These are phyloP conservation scores for Rhypophila decipiens DNA, from an alignment of 495 filamentous ascomycete genomes.

Conservation along the genomic window DNA sequence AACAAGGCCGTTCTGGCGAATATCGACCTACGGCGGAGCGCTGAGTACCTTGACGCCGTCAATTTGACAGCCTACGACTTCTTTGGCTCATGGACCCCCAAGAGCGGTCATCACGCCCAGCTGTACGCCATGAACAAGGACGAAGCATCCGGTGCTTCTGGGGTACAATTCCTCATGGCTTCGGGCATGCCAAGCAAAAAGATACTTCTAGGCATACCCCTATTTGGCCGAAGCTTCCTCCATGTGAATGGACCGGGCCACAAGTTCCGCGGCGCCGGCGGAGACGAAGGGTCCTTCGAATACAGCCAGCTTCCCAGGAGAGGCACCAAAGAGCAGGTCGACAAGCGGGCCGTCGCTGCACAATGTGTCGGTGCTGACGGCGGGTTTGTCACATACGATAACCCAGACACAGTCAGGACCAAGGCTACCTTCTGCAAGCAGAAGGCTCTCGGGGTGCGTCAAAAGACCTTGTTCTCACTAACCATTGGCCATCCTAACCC, in stretches of 20 bases:
- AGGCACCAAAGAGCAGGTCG: conserved; percentile 61
- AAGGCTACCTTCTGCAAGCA: conserved; percentile 79
- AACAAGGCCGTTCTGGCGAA: conserved; percentile 65
- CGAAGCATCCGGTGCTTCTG: conserved; percentile 57
- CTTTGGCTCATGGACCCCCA: conserved; percentile 65
- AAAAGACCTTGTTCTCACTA: not conserved
- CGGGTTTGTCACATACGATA: conserved; percentile 84
- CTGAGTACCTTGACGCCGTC: conserved; percentile 66
- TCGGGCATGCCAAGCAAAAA: conserved; percentile 66
- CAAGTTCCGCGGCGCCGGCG: conserved; percentile 55
- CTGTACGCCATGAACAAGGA: conserved; percentile 57
- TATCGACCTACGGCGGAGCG: conserved; percentile 63
- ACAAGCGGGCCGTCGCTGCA: conserved; percentile 59
- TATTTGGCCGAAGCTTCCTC: conserved; percentile 77
- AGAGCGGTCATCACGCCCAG: conserved; percentile 73
- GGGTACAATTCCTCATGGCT: conserved; percentile 57
- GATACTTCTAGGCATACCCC: conserved; percentile 73
- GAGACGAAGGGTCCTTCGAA: conserved; percentile 77
- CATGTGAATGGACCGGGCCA: conserved; percentile 59
- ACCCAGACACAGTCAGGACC: conserved; percentile 71
- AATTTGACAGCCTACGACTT: conserved; percentile 90
- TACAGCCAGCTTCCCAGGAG: conserved; percentile 71
- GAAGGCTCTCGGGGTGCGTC: conserved; percentile 58
- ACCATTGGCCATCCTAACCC: not conserved
- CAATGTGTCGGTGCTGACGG: conserved; percentile 76